Evolutionary conservation across 1,284 basidiomycete genomes (phyloP).

Genomic region (Leccinum subrobustum): DNA sequence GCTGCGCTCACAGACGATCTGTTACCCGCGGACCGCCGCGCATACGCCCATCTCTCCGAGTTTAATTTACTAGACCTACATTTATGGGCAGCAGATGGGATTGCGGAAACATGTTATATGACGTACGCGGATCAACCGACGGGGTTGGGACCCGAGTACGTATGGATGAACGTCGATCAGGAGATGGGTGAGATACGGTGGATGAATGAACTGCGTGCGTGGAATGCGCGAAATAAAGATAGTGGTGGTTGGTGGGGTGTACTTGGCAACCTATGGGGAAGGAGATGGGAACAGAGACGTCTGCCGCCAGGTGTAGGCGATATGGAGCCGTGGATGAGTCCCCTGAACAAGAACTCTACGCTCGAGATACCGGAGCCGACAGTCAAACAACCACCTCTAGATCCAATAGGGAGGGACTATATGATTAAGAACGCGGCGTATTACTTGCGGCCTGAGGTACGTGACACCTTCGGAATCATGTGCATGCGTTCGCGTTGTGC

Average conservation of each 20-base stretch:
- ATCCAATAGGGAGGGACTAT: slow-evolving; percentile 39
- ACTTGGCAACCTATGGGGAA: not conserved
- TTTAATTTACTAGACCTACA: slow-evolving; percentile 54
- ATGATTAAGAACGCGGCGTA: slow-evolving; percentile 43
- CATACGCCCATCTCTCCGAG: slow-evolving; percentile 33
- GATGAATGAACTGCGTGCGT: slow-evolving; percentile 51
- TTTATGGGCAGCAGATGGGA: slow-evolving; percentile 63
- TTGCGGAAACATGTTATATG: slow-evolving; percentile 68
- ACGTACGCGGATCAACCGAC: slow-evolving; percentile 60
- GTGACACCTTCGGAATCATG: slow-evolving; percentile 10
- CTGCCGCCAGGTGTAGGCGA: slow-evolving; percentile 53
- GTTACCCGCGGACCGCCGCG: slow-evolving; percentile 34
- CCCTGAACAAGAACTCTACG: not conserved
- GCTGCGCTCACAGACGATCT: slow-evolving; percentile 37
- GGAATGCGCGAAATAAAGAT: slow-evolving; percentile 37
- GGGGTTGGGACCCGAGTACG: slow-evolving; percentile 61
- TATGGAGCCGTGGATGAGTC: slow-evolving; percentile 26
- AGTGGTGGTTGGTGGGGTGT: not conserved
- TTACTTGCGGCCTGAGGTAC: slow-evolving; percentile 64
- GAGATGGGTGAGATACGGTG: slow-evolving; percentile 37
- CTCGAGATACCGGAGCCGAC: not conserved
- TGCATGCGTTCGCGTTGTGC: not conserved
- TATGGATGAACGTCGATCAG: slow-evolving; percentile 38
- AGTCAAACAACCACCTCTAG: not conserved
- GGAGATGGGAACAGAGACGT: slow-evolving; percentile 27